These are phyloP conservation scores for Penicillium sp. DNA, from an alignment of 2,329 filamentous ascomycete species.

Conservation along the genomic window DNA sequence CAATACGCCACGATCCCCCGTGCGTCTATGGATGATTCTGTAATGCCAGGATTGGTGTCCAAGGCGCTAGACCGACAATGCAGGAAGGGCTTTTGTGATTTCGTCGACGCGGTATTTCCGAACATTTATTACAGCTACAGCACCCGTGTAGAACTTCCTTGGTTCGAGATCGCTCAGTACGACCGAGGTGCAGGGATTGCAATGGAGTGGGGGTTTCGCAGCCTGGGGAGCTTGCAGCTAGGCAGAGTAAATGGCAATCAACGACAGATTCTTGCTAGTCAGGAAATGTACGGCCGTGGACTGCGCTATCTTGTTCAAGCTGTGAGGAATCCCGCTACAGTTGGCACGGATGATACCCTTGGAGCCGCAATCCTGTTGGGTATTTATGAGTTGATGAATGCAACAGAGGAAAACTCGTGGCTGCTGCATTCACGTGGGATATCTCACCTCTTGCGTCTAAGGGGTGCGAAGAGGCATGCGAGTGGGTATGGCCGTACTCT, in stretches of 20 bases:
- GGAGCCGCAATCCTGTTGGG: slow-evolving; percentile 20
- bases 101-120: slow-evolving; percentile 20
- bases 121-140: slow-evolving; percentile 17
- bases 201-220: slow-evolving; percentile 15
- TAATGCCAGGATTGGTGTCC: slow-evolving; percentile 13
- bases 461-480: slow-evolving; percentile 17
- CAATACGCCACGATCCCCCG: background rate
- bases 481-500: slow-evolving; percentile 21
- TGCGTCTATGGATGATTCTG: slow-evolving; percentile 12
- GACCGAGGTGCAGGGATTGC: slow-evolving; percentile 6
- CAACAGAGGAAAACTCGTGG: slow-evolving; percentile 18
- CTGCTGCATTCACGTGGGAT: slow-evolving; percentile 24
- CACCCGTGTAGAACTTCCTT: slow-evolving; percentile 18
- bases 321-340: slow-evolving; percentile 12
- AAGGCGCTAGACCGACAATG: slow-evolving; percentile 14
- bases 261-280: slow-evolving; percentile 16
- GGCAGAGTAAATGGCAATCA: slow-evolving; percentile 16
- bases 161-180: slow-evolving; percentile 22
- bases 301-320: slow-evolving; percentile 12
- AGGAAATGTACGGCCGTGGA: slow-evolving; percentile 20
- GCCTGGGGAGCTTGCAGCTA: slow-evolving; percentile 18
- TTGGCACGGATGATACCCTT: slow-evolving; percentile 18
- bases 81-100: slow-evolving; percentile 18
- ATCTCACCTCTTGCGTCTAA: slow-evolving; percentile 13
- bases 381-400: slow-evolving; percentile 23